These are phyloP conservation scores for Azolla pinnata DNA, from an alignment of 75 land plant genomes.

Conservation along the genomic window DNA sequence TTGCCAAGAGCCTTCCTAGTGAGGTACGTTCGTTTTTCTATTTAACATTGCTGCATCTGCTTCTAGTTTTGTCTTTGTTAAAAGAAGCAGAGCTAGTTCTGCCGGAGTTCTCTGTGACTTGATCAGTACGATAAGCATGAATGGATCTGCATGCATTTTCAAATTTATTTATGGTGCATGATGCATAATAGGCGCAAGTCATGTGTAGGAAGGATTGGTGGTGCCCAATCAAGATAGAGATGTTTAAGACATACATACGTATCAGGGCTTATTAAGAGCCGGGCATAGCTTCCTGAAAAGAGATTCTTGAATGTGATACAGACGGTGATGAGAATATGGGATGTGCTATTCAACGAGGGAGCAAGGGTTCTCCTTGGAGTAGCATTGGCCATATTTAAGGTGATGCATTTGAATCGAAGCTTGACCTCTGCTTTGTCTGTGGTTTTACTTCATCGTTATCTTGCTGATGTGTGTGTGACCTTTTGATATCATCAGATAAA, in stretches of 20 bases:
- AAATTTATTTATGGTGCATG: too few relatives aligned
- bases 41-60: too few relatives aligned
- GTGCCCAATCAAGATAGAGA: too few relatives aligned
- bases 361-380: constrained; percentile 32
- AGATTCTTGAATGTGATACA: not conserved
- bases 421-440: not conserved
- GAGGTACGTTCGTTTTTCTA: too few relatives aligned
- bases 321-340: constrained; percentile 50
- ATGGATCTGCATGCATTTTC: too few relatives aligned
- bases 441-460: not conserved
- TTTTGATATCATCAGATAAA: constrained; percentile 24
- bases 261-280: not conserved
- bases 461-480: not conserved
- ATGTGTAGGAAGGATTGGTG: too few relatives aligned
- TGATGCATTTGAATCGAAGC: not conserved
- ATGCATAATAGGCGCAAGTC: too few relatives aligned
- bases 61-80: too few relatives aligned
- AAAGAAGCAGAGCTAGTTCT: too few relatives aligned
- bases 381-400: constrained; percentile 48
- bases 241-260: too few relatives aligned
- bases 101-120: too few relatives aligned
- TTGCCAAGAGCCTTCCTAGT: constrained; percentile 43
- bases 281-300: not conserved
- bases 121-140: too few relatives aligned
- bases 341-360: constrained; percentile 47